Percentiles rank a stretch among this genome's conserved stretches.
Evolutionary conservation across 2,329 filamentous ascomycete species (phyloP).

Genomic region (Chaetomiaceae sp.): DNA sequence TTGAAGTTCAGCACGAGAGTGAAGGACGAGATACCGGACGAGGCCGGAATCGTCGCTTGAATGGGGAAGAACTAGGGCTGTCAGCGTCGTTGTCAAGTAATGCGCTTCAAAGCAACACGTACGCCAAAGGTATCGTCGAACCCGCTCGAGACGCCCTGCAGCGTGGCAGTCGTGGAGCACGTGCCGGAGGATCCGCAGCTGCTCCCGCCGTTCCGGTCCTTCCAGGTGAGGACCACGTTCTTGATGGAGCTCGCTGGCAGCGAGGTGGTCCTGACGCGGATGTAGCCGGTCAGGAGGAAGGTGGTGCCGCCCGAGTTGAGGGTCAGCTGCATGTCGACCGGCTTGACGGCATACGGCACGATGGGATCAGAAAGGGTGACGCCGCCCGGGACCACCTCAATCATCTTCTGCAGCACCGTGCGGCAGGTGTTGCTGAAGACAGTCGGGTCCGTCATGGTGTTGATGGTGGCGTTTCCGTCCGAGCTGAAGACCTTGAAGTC

Average conservation of each 20-base stretch:
- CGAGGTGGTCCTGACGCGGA: slow-evolving; percentile 53
- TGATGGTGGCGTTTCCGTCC: slow-evolving; percentile 53
- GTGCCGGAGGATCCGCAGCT: slow-evolving; percentile 37
- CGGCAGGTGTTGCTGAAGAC: slow-evolving; percentile 47
- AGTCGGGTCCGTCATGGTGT: slow-evolving; percentile 40
- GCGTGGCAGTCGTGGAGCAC: slow-evolving; percentile 44
- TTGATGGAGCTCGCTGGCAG: slow-evolving; percentile 40
- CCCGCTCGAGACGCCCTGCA: slow-evolving; percentile 48
- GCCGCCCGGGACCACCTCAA: slow-evolving; percentile 52
- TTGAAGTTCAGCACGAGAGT: slow-evolving; percentile 46
- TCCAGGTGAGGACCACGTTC: slow-evolving; percentile 51
- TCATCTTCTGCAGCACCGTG: slow-evolving; percentile 54
- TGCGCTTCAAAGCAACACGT: background rate
- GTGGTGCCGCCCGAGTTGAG: slow-evolving; percentile 45
- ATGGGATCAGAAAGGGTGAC: slow-evolving; percentile 50
- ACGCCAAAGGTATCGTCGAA: slow-evolving; percentile 56
- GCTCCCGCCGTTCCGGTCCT: slow-evolving; percentile 47
- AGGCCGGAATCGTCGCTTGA: slow-evolving; percentile 47
- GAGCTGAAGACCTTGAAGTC: slow-evolving; percentile 54
- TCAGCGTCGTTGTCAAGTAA: background rate
- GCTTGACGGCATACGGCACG: slow-evolving; percentile 56
- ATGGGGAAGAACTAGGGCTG: slow-evolving; percentile 43
- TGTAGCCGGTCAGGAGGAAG: slow-evolving; percentile 50
- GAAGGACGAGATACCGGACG: slow-evolving; percentile 60
- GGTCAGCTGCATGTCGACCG: slow-evolving; percentile 52